Evolutionary conservation across 2,329 filamentous ascomycete species (phyloP), one percentile per base, ranked within the genome.

Genomic region (Fusarium goolgardi): DNA sequence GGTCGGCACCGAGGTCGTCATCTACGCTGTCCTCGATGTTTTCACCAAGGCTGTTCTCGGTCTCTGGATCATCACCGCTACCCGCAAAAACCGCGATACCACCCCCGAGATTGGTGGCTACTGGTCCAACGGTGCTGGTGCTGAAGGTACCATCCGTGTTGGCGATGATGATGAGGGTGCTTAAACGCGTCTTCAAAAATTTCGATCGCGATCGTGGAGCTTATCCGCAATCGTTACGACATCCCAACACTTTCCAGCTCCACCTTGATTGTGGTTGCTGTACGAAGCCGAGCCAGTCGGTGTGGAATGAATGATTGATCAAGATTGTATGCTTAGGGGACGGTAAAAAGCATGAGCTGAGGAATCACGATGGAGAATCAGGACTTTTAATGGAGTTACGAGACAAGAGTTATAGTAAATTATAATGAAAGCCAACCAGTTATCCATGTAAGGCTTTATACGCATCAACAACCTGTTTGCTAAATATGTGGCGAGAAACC

Each of bases 111-210:
- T 81, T 15, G 76, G 73, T 23, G 79, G 79, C 4, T 81, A 76
- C 58, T 81, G 79, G 79, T 72, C 79, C 4, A 69, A 79, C 18
- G 79, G 79, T 6, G 69, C 78, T 3, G 67, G 73, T 9, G 65
- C 75, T 8, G 79, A 81, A 63, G 79, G 79, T 3, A 71, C 75
- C 6, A 81, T 81, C 43, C 23, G 74, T 71, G 70, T 86, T 77
- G 35, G 81, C 77, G 46, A 81, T 73, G 51, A 85, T 41, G 73
- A 81, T 10, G 69, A 75, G 25, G 73, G 71, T 31, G 72, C 72
- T 44, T 74, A 69, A 64, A 44, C 20, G 32, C n/a, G 10, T 6
- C 12, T 1, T 18, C 4, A 0, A 41, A 23, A 29, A 15, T n/a
- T 7, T 7, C 27, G 52, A 39, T 32, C 15, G 6, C 5, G 39